Conservation (phyloP, 192 early-diverging fungal species). For the Gaertneriomyces sp. region DNA sequence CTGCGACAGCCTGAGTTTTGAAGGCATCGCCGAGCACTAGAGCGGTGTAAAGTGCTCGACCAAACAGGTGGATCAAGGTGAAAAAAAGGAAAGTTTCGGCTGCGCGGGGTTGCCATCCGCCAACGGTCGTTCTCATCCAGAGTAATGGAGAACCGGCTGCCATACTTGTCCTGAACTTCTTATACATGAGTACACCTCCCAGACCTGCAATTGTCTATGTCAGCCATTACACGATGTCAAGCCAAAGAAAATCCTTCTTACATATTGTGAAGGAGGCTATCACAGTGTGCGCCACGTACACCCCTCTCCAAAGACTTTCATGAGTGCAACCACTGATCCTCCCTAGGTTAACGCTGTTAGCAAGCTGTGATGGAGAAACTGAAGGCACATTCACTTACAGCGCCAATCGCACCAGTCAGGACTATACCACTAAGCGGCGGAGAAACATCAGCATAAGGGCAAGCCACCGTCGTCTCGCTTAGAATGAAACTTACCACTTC, state of each 20-base stretch:
- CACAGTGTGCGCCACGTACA: not conserved
- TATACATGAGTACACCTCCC: not conserved
- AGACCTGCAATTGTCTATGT: no score
- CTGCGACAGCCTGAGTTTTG: not conserved
- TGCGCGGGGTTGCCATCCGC: constrained; percentile 5
- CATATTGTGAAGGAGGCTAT: no score
- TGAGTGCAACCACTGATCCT: constrained; percentile 3
- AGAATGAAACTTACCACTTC: no score
- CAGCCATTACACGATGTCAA: no score
- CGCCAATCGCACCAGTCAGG: constrained; percentile 12
- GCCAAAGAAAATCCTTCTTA: no score
- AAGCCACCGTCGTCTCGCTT: no score
- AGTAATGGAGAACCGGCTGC: not conserved
- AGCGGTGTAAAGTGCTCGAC: constrained; percentile 7
- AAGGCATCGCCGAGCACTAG: not conserved
- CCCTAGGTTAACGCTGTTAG: not conserved
- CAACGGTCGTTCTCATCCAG: not conserved
- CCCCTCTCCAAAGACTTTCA: not conserved
- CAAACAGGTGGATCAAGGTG: not conserved
- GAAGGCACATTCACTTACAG: not conserved
- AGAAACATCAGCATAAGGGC: no score
- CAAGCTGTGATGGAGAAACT: not conserved
- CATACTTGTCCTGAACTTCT: not conserved
- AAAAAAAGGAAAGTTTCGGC: constrained; percentile 1
- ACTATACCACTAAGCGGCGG: not conserved